A percentile compares a stretch with the other conserved stretches of the same genome.
Evolutionary conservation across 441 rosid genomes (phyloP).

Genomic region (Geranium incanum): DNA sequence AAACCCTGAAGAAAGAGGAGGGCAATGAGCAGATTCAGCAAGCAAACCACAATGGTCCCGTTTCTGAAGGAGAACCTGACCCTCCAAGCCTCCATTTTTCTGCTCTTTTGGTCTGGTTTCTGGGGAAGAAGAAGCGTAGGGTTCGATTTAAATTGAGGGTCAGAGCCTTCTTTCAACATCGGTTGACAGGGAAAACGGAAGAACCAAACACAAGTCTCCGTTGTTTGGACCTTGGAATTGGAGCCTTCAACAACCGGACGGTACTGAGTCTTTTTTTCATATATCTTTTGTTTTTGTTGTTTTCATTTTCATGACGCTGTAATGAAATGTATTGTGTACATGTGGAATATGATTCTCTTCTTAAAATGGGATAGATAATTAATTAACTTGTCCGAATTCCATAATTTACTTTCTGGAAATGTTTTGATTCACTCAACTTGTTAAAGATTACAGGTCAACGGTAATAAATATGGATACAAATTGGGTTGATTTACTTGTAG

Average conservation of each 20-base stretch:
- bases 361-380: no score
- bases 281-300: background rate
- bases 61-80: conserved; percentile 69
- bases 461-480: no score
- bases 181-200: background rate
- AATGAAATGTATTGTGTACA: no score
- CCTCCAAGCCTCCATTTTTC: conserved; percentile 50
- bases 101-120: background rate
- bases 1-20: conserved; percentile 57
- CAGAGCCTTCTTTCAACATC: background rate
- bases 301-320: background rate
- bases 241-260: conserved; percentile 1
- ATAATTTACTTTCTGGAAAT: no score
- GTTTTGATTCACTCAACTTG: no score
- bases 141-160: background rate
- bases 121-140: background rate
- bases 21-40: conserved; percentile 45
- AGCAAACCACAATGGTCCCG: conserved; percentile 55
- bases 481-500: no score
- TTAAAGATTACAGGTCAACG: no score
- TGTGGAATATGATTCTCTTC: no score
- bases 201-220: background rate
- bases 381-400: no score
- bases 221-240: background rate
- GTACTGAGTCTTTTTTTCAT: background rate